A percentile compares a stretch with the other conserved stretches of the same genome.
Conservation (phyloP, 2,329 filamentous ascomycete genomes). For the Penicillium sp. region DNA sequence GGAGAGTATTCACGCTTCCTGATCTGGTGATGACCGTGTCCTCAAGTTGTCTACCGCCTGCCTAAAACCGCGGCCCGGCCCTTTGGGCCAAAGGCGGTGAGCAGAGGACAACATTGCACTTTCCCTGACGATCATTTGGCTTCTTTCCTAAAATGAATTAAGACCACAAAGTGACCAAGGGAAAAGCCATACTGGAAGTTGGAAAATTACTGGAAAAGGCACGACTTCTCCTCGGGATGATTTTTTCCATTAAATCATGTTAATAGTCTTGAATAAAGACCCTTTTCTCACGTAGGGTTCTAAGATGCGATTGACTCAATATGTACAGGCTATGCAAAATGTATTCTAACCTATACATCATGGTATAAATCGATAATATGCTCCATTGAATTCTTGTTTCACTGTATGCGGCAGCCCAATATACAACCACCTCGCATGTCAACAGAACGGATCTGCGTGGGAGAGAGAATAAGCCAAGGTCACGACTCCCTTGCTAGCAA, state of each 20-base stretch:
- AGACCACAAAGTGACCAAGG: not conserved
- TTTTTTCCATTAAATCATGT: too few species aligned
- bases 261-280: not conserved
- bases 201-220: too few species aligned
- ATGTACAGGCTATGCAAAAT: not conserved
- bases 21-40: conserved; percentile 44
- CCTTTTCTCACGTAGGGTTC: not conserved
- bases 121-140: conserved; percentile 1
- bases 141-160: not conserved
- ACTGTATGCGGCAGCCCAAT: conserved; percentile 14
- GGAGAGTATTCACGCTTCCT: conserved; percentile 27
- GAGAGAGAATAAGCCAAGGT: not conserved
- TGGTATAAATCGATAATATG: conserved; percentile 13
- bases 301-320: not conserved
- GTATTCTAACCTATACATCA: conserved; percentile 1
- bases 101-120: conserved; percentile 16
- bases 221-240: too few species aligned
- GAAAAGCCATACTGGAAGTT: too few species aligned
- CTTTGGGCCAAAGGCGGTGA: conserved; percentile 22
- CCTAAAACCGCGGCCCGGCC: conserved; percentile 8
- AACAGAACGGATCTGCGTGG: conserved; percentile 18
- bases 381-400: conserved; percentile 13
- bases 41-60: conserved; percentile 38
- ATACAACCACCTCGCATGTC: conserved; percentile 2
- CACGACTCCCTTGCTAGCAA: not conserved